phyloP scores from a whole-genome alignment of 768 basidiomycete species.

The Auricularia cornea region DNA sequence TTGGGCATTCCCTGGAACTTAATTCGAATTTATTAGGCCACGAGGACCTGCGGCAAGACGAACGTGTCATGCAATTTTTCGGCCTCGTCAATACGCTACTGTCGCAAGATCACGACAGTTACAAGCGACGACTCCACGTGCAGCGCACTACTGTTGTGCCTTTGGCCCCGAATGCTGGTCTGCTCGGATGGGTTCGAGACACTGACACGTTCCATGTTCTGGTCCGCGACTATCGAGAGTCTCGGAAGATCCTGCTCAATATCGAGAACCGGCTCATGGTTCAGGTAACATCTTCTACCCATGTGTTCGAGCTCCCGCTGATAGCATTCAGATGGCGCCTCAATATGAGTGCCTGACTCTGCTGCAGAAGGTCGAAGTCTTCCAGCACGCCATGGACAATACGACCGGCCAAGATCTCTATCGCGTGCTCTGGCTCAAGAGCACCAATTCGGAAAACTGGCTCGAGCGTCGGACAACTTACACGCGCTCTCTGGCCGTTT shows the following conservation, averaged over 20 bases:
- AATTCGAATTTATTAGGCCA: slow-evolving; percentile 25
- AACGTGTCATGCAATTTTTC: slow-evolving; percentile 45
- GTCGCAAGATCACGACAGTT: slow-evolving; percentile 35
- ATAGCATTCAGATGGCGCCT: slow-evolving; percentile 29
- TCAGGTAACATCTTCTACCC: slow-evolving; percentile 20
- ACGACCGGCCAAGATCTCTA: slow-evolving; percentile 45
- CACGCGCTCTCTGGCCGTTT: slow-evolving; percentile 36
- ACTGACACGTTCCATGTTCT: slow-evolving; percentile 41
- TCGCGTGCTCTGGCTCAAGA: slow-evolving; percentile 40
- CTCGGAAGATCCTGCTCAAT: slow-evolving; percentile 40
- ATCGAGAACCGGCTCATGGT: slow-evolving; percentile 44
- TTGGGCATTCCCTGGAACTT: neutral
- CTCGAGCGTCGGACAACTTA: slow-evolving; percentile 41
- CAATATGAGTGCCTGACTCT: slow-evolving; percentile 38
- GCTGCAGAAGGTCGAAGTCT: slow-evolving; percentile 45
- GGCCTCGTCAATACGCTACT: slow-evolving; percentile 43
- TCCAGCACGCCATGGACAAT: slow-evolving; percentile 43
- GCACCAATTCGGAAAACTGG: slow-evolving; percentile 41
- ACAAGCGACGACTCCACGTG: slow-evolving; percentile 40
- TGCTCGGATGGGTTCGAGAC: slow-evolving; percentile 39
- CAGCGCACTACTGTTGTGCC: slow-evolving; percentile 40
- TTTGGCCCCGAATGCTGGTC: slow-evolving; percentile 38
- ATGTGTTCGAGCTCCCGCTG: slow-evolving; percentile 1
- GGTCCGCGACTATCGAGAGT: slow-evolving; percentile 38
- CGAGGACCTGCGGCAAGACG: slow-evolving; percentile 44